Percentiles rank a stretch among this genome's conserved stretches.
Conservation (phyloP, 257 asterid genomes). For the Anisodus tanguticus region DNA sequence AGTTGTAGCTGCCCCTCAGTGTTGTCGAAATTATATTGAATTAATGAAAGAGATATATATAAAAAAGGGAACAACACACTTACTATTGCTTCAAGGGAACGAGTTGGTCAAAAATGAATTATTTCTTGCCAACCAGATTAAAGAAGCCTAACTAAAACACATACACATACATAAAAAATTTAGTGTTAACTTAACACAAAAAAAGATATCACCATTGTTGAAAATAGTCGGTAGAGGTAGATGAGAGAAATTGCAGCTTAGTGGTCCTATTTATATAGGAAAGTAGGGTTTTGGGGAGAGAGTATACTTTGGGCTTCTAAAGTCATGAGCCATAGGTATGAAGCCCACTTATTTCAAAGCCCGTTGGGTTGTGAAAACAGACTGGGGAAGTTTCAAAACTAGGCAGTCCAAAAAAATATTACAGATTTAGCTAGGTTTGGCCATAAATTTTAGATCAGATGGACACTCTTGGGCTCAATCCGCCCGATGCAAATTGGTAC, state of each 20-base stretch:
- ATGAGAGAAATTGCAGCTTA: neutral
- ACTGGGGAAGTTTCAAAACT: no score
- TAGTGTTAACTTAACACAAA: no score
- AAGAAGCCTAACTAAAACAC: neutral
- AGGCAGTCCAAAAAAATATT: no score
- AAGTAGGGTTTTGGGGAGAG: neutral
- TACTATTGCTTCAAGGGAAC: constrained; percentile 19
- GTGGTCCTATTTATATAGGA: neutral
- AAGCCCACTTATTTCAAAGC: constrained; percentile 7
- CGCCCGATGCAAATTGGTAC: no score
- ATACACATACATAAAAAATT: neutral
- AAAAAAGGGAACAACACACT: neutral
- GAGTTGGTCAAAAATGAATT: constrained; percentile 17
- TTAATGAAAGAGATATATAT: neutral
- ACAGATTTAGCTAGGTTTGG: no score
- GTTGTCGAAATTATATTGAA: neutral
- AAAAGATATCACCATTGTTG: neutral
- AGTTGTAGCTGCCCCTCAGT: neutral
- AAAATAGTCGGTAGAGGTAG: no score
- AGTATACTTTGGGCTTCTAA: neutral
- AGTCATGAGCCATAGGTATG: neutral
- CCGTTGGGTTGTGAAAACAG: neutral
- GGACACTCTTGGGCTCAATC: constrained; percentile 14
- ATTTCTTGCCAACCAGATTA: constrained; percentile 24
- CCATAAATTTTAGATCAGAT: no score